Evolutionary conservation across 108 stramenopile genomes (phyloP).

Genomic region (Skeletonema menzelii): DNA sequence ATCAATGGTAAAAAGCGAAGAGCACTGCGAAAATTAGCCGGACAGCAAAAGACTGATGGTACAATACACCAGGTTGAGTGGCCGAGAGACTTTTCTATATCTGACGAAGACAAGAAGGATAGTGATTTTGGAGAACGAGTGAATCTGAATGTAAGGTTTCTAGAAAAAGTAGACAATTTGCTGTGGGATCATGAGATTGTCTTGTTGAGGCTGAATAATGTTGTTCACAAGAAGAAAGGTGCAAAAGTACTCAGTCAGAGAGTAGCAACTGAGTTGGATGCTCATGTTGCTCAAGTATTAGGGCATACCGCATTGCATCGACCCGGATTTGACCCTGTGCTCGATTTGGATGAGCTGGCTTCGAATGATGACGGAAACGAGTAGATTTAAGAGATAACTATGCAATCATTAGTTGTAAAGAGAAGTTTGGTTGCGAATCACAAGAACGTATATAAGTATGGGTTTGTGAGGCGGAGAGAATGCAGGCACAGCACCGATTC

Average conservation of each 20-base stretch:
- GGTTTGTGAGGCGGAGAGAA: too few species aligned
- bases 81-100: conserved; percentile 16
- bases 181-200: conserved; percentile 80
- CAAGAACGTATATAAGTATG: too few species aligned
- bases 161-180: conserved; percentile 62
- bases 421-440: too few species aligned
- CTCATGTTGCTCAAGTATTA: conserved; percentile 76
- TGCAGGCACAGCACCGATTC: too few species aligned
- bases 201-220: conserved; percentile 65
- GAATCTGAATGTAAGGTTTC: conserved; percentile 46
- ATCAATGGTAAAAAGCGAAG: conserved; percentile 60
- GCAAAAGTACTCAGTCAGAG: conserved; percentile 62
- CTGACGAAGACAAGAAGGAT: conserved; percentile 39
- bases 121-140: conserved; percentile 26
- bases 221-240: conserved; percentile 70
- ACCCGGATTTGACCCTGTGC: conserved; percentile 55
- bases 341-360: conserved; percentile 68
- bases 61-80: conserved; percentile 52
- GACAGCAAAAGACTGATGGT: conserved; percentile 55
- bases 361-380: conserved; percentile 3
- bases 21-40: conserved; percentile 55
- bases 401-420: too few species aligned
- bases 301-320: conserved; percentile 81
- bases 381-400: not conserved
- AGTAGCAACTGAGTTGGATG: conserved; percentile 59